Percentiles rank a stretch among this genome's conserved stretches.
Evolutionary conservation across 345 rosid species (phyloP).

Genomic region (Sonneratia caseolaris): DNA sequence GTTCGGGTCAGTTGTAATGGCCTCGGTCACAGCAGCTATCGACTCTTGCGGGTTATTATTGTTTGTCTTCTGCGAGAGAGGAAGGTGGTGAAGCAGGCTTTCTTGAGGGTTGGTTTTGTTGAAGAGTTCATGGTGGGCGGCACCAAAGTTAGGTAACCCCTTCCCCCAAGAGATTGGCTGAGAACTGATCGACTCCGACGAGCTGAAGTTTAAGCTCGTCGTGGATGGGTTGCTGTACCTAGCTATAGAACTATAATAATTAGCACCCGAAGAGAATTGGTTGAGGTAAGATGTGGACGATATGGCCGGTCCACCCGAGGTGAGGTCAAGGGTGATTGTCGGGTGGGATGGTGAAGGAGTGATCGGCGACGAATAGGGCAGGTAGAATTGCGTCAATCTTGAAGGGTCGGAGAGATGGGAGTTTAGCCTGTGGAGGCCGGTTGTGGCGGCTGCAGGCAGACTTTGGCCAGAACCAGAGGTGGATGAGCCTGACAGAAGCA

Average conservation of each 20-base stretch:
- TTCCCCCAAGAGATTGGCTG: slow-evolving; percentile 27
- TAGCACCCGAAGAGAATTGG: slow-evolving; percentile 22
- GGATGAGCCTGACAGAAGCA: slow-evolving; percentile 59
- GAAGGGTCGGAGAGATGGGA: slow-evolving; percentile 40
- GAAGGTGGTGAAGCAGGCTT: slow-evolving; percentile 27
- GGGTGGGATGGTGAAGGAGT: slow-evolving; percentile 46
- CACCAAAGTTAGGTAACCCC: slow-evolving; percentile 23
- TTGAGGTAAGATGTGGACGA: slow-evolving; percentile 23
- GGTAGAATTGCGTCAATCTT: slow-evolving; percentile 33
- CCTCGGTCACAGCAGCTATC: slow-evolving; percentile 55
- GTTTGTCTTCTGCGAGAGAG: slow-evolving; percentile 28
- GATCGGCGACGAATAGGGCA: slow-evolving; percentile 34
- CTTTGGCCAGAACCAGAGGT: slow-evolving; percentile 16
- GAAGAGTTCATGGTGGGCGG: slow-evolving; percentile 18
- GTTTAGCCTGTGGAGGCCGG: slow-evolving; percentile 45
- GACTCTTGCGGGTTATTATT: slow-evolving; percentile 24
- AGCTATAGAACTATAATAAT: slow-evolving; percentile 1
- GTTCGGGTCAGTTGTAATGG: slow-evolving; percentile 66
- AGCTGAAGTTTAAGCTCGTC: slow-evolving; percentile 49
- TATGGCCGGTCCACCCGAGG: slow-evolving; percentile 25
- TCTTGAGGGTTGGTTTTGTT: slow-evolving; percentile 24
- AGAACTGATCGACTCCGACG: slow-evolving; percentile 25
- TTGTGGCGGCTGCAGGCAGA: neutral
- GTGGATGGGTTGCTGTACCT: slow-evolving; percentile 25
- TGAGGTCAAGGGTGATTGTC: slow-evolving; percentile 79